Conservation (phyloP, 371 early-diverging fungal genomes). For the Actinomucor elegans region DNA sequence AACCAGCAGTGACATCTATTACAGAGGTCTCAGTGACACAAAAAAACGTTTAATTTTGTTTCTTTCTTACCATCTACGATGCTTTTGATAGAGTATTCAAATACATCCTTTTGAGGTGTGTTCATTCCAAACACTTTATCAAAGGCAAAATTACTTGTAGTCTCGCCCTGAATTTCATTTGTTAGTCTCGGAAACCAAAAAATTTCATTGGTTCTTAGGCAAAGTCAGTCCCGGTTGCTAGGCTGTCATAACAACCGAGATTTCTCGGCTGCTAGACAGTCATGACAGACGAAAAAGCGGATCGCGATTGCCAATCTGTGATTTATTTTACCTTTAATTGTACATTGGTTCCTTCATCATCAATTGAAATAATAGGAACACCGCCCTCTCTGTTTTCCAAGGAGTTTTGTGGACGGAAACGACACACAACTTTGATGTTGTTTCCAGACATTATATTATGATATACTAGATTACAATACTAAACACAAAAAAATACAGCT, state of each 20-base stretch:
- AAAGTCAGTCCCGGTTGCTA: too few relatives aligned
- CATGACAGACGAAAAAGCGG: too few relatives aligned
- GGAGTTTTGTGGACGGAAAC: slow-evolving; percentile 95
- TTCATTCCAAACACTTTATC: slow-evolving; percentile 88
- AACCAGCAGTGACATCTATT: slow-evolving; percentile 75
- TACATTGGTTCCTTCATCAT: slow-evolving; percentile 80
- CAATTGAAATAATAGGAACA: slow-evolving; percentile 77
- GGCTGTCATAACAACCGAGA: too few relatives aligned
- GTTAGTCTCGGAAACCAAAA: neutral
- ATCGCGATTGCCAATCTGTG: too few relatives aligned
- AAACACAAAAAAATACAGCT: neutral
- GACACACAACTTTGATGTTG: slow-evolving; percentile 96
- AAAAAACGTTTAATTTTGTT: neutral
- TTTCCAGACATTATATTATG: slow-evolving; percentile 54
- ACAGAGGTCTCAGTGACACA: neutral
- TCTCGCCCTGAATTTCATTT: slow-evolving; percentile 66
- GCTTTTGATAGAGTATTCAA: slow-evolving; percentile 86
- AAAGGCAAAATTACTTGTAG: slow-evolving; percentile 81
- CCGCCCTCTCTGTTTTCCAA: slow-evolving; percentile 90
- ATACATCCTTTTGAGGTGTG: slow-evolving; percentile 81
- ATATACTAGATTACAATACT: neutral
- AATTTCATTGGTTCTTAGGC: neutral
- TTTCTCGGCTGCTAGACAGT: too few relatives aligned
- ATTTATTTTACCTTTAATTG: slow-evolving; percentile 60
- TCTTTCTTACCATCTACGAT: slow-evolving; percentile 81